Base-by-base conservation (phyloP, 2,329 filamentous ascomycete species). In the Colletotrichum lindemuthianum region DNA sequence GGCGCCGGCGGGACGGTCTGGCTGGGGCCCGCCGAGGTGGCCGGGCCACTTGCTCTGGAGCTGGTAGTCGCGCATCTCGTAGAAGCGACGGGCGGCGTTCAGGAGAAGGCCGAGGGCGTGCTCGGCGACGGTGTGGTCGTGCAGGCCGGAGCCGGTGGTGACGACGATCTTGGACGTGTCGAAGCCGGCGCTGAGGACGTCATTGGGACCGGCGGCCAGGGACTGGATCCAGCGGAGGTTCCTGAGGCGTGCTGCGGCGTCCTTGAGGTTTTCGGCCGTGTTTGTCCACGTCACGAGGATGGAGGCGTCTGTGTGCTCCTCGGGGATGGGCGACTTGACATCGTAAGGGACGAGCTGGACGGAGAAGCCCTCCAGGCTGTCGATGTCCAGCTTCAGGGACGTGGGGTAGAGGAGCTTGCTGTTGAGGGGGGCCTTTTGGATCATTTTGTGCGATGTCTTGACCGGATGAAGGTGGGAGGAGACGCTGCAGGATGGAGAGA, bases 361-460 rank as follows among this genome's bases (percentile, higher is more conserved):
- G 51, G 82, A 79, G 79, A 88, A 89, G 70, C 86, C 87, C 69
- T 88, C 76, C 64, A 90, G 80, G 71, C 77, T 79, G 66, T 80
- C 67, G 64, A 82, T 70, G 77, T 89, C 82, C 73, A 90, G 82
- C 57, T 78, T 78, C 67, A 90, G 81, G 3, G 87, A 89, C 59
- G 85, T 89, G 54, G 88, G 88, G 78, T 90, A 89, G 68, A 90
- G 86, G 69, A 90, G 84, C 79, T 90, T 90, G 86, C 87, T 86
- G 55, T 59, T 77, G 70, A 9, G 9, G n/a, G n/a, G 10, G 8
- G 43, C 37, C 47, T n/a, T 45, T 40, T 34, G 24, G 32, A 32
- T n/a, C 24, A 24, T 24, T 24, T 24, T 24, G 24, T 3, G 24
- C 24, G 24, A 24, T 24, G 24, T 24, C 24, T 24, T 24, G 24